A percentile compares a stretch with the other conserved stretches of the same genome.
phyloP scores from a whole-genome alignment of 306 rosid species.

The Ormosia emarginata region DNA sequence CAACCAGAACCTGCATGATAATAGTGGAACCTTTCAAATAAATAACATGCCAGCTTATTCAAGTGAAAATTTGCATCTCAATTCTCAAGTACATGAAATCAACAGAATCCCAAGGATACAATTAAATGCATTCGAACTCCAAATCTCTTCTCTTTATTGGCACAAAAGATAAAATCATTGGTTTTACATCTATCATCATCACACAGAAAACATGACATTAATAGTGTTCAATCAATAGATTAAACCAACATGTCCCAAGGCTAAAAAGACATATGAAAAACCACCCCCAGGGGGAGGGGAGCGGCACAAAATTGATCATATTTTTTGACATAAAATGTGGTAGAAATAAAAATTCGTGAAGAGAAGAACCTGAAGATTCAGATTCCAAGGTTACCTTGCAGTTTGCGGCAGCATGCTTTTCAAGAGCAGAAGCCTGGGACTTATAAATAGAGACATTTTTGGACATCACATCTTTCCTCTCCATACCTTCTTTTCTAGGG shows the following conservation, averaged over 20 bases:
- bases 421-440: conserved; percentile 97
- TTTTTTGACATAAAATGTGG: background rate
- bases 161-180: background rate
- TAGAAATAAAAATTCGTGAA: background rate
- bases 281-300: background rate
- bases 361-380: background rate
- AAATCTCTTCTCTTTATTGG: background rate
- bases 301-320: background rate
- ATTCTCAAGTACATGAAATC: background rate
- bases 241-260: background rate
- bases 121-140: background rate
- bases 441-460: conserved; percentile 91
- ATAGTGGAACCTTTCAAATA: background rate
- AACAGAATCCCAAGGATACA: background rate
- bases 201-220: background rate
- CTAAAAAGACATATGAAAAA: background rate
- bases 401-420: conserved; percentile 88
- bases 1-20: conserved; percentile 83
- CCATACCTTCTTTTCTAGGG: conserved; percentile 99
- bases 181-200: background rate
- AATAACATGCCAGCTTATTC: background rate
- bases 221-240: background rate
- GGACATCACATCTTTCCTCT: conserved; percentile 94
- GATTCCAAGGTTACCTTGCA: conserved; percentile 61
- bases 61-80: background rate